phyloP scores from a whole-genome alignment of 2,329 filamentous ascomycete species.

The Penicillium sp. region DNA sequence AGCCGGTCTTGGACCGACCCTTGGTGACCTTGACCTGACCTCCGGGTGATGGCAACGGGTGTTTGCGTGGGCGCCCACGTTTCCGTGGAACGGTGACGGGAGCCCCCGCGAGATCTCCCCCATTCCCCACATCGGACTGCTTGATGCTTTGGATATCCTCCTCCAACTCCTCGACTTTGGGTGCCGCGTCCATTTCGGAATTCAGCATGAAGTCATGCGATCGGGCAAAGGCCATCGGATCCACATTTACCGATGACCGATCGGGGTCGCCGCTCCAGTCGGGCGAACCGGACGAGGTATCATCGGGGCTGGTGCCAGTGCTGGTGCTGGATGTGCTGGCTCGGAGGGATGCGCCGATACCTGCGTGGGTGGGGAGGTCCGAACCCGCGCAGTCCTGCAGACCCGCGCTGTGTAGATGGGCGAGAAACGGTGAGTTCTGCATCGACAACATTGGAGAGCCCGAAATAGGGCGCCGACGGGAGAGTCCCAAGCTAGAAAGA shows the following conservation, averaged over 20 bases:
- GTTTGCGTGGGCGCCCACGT: slow-evolving; percentile 78
- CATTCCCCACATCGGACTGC: slow-evolving; percentile 26
- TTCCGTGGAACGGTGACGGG: slow-evolving; percentile 52
- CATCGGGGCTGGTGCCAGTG: slow-evolving; percentile 34
- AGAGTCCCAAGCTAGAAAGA: slow-evolving; percentile 2
- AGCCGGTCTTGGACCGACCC: slow-evolving; percentile 60
- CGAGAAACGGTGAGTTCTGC: slow-evolving; percentile 30
- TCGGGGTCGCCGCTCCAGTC: slow-evolving; percentile 27
- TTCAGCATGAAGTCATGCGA: slow-evolving; percentile 2
- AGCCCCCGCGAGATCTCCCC: slow-evolving; percentile 26
- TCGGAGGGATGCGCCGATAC: slow-evolving; percentile 30
- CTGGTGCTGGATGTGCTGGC: slow-evolving; percentile 25
- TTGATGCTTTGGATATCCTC: slow-evolving; percentile 37
- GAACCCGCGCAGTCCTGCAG: slow-evolving; percentile 25
- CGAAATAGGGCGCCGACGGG: slow-evolving; percentile 2
- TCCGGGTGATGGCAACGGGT: slow-evolving; percentile 62
- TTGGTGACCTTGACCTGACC: slow-evolving; percentile 70
- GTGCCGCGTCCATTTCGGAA: slow-evolving; percentile 39
- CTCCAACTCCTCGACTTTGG: slow-evolving; percentile 56
- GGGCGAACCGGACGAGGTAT: slow-evolving; percentile 32
- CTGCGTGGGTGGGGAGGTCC: slow-evolving; percentile 25
- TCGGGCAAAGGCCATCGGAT: neutral
- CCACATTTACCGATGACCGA: slow-evolving; percentile 12
- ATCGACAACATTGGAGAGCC: slow-evolving; percentile 41
- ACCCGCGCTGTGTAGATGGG: slow-evolving; percentile 22